Evolutionary conservation across 2,329 filamentous ascomycete species (phyloP), one percentile per base, ranked within the genome.

Genomic region (Orbilia quercus): DNA sequence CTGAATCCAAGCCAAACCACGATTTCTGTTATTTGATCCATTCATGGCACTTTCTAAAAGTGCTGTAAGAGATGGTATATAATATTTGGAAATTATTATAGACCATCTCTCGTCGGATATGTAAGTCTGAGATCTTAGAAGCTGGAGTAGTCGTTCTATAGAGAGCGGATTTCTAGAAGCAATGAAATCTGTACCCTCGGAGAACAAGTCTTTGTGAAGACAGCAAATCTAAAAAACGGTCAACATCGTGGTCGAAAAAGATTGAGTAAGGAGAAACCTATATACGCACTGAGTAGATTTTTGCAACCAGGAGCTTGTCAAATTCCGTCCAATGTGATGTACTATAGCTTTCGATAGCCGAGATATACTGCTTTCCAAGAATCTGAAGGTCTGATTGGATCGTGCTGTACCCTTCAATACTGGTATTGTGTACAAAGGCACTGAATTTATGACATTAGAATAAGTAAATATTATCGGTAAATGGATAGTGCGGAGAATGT

Each of bases 1-100:
- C 55, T 90, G 84, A 25, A 92, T 84, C 87, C 93, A 95, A 3
- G 90, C 89, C 20, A 89, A 81, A 18, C 87, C 85, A 18, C 84
- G 81, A 55, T 81, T 79, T 57, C 76, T 47, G 25, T 40, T 54
- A 38, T 16, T 76, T 38, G 80, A 62, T n/a, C 76, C 63, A 20
- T 63, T 23, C 1, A 12, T 25, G 2, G 31, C 16, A 14, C 4
- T 77, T 71, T 18, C 77, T 78, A 31, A 81, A 76, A 28, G 77
- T 75, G 36, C 80, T 77, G 16, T 79, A 75, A 25, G 78, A 44
- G 76, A 81, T 76, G 62, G 75, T 23, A 72, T 78, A 73, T 84
- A 83, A 78, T 80, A 80, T 38, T 82, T 62, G 4, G 47, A 65
- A 18, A 62, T 16, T 34, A 66, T 38, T 7, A 36, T 47, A 36